A percentile compares a stretch with the other conserved stretches of the same genome.
These are phyloP conservation scores for Cyclanthera cordifolia DNA, from an alignment of 306 rosid species.

Conservation along the genomic window DNA sequence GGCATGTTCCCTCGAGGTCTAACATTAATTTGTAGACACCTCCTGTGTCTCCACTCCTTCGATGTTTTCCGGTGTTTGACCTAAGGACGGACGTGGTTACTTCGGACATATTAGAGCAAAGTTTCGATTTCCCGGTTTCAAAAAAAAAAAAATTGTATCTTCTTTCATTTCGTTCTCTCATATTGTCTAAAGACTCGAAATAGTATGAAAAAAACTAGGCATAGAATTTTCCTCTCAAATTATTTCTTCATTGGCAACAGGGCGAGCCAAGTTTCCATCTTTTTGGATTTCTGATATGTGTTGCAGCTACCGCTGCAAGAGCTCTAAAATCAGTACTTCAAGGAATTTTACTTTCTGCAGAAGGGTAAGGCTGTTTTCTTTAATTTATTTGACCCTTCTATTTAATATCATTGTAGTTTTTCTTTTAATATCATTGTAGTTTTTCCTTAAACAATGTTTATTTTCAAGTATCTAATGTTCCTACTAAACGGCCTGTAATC, in stretches of 20 bases:
- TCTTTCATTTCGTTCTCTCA: not conserved
- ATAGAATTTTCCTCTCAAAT: not conserved
- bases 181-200: not conserved
- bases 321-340: constrained; percentile 22
- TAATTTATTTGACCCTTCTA: not conserved
- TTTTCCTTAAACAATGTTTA: not conserved
- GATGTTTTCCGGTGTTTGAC: no score
- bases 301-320: constrained; percentile 20
- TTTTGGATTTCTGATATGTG: constrained; percentile 16
- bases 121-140: no score
- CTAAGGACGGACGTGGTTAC: no score
- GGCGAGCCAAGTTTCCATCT: constrained; percentile 21
- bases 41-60: no score
- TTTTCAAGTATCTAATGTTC: not conserved
- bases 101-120: no score
- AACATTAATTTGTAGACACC: no score
- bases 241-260: constrained; percentile 7
- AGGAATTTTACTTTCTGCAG: constrained; percentile 20
- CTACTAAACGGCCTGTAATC: not conserved
- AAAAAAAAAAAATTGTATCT: no score
- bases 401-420: not conserved
- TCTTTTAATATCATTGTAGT: no score
- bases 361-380: constrained; percentile 4
- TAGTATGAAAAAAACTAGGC: not conserved
- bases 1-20: no score